These are phyloP conservation scores for Trichoderma endophyticum DNA, from an alignment of 2,329 filamentous ascomycete genomes.

Conservation along the genomic window DNA sequence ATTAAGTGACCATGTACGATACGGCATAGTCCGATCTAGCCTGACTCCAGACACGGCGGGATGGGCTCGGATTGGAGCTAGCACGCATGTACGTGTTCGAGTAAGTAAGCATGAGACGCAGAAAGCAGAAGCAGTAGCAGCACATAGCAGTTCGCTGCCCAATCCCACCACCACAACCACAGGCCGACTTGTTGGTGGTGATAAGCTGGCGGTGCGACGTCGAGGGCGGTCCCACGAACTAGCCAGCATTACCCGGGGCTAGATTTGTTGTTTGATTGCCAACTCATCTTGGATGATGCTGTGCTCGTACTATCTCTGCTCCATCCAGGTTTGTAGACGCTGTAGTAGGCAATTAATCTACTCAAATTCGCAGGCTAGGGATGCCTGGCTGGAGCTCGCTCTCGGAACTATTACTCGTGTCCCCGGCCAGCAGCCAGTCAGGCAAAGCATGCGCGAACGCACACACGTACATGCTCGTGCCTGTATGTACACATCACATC, in stretches of 20 bases:
- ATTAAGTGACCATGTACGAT: slow-evolving; percentile 14
- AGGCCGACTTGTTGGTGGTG: neutral
- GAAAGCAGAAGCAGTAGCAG: neutral
- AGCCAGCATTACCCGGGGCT: neutral
- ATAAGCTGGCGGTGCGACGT: neutral
- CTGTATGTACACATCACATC: neutral
- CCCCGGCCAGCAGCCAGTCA: neutral
- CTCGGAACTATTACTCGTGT: neutral
- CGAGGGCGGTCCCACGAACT: neutral
- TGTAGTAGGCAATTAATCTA: neutral
- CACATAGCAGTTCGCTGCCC: slow-evolving; percentile 6
- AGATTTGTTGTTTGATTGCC: neutral
- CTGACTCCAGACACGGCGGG: neutral
- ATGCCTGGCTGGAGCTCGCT: neutral
- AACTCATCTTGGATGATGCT: neutral
- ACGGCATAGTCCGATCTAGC: slow-evolving; percentile 14
- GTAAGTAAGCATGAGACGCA: neutral
- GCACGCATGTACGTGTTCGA: neutral
- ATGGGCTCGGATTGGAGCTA: neutral
- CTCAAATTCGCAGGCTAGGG: neutral
- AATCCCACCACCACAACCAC: neutral
- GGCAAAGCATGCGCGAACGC: neutral
- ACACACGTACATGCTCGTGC: neutral
- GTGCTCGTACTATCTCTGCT: neutral
- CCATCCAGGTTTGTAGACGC: neutral